Evolutionary conservation across 2,329 filamentous ascomycete species (phyloP).

Genomic region (Diaporthe citrichinensis): DNA sequence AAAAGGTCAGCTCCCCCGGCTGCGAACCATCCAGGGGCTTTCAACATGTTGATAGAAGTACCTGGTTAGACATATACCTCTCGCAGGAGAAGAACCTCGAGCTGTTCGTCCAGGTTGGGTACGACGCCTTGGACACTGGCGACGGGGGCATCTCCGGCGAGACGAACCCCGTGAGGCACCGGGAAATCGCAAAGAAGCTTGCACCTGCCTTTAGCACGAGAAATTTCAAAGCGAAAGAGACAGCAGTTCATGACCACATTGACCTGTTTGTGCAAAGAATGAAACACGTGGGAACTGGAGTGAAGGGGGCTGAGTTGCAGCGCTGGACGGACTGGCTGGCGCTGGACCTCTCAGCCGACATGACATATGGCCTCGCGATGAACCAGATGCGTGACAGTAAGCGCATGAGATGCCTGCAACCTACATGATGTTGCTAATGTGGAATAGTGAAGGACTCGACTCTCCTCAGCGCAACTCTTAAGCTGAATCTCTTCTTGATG

Average conservation of each 20-base stretch:
- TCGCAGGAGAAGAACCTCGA: conserved; percentile 37
- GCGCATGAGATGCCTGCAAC: background rate
- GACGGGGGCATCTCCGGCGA: conserved; percentile 38
- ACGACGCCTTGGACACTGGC: conserved; percentile 27
- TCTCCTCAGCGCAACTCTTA: conserved; percentile 21
- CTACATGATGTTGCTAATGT: background rate
- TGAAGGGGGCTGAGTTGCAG: conserved; percentile 26
- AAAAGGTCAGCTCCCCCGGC: background rate
- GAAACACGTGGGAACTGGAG: background rate
- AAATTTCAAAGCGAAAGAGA: conserved; percentile 37
- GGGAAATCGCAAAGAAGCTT: conserved; percentile 39
- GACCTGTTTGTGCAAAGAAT: conserved; percentile 40
- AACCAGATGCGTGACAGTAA: conserved; percentile 37
- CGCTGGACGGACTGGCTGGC: conserved; percentile 42
- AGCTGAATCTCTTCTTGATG: conserved; percentile 34
- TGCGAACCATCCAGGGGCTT: no score
- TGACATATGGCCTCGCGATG: conserved; percentile 37
- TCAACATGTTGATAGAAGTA: background rate
- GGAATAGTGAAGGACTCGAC: conserved; percentile 23
- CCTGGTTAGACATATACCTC: conserved; percentile 36
- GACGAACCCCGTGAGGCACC: conserved; percentile 34
- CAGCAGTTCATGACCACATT: conserved; percentile 29
- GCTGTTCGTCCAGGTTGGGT: conserved; percentile 35
- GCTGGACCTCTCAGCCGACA: conserved; percentile 40
- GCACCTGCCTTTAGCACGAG: conserved; percentile 40